Conservation (phyloP, 192 early-diverging fungal species). For the Coemansia biformis region DNA sequence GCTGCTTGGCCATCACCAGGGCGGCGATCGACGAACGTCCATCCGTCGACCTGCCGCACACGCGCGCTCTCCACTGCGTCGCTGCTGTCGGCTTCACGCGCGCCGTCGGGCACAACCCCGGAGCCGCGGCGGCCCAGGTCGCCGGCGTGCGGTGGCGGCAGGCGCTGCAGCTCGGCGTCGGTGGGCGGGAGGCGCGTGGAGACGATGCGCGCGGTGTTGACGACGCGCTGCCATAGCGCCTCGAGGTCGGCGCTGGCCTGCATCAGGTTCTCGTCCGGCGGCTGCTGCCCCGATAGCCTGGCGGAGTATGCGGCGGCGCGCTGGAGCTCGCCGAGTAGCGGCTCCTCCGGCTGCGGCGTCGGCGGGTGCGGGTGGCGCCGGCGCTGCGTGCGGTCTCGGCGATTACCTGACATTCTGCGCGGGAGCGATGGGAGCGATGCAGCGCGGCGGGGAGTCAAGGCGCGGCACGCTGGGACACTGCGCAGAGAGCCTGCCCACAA, state of each 20-base stretch:
- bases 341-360: too few species aligned
- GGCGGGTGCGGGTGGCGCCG: too few species aligned
- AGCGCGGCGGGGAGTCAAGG: too few species aligned
- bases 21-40: constrained; percentile 27
- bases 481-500: too few species aligned
- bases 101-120: too few species aligned
- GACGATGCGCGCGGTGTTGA: constrained; percentile 3
- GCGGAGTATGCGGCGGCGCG: too few species aligned
- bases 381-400: not conserved
- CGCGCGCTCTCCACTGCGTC: not conserved
- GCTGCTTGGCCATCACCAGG: constrained; percentile 5
- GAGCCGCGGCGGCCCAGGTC: too few species aligned
- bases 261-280: constrained; percentile 1
- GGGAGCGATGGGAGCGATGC: too few species aligned
- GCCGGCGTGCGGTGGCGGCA: not conserved
- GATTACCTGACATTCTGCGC: constrained; percentile 17
- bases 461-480: too few species aligned
- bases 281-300: not conserved
- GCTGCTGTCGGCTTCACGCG: not conserved
- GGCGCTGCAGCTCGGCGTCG: not conserved
- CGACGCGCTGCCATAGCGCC: constrained; percentile 16
- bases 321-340: too few species aligned
- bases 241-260: constrained; percentile 11
- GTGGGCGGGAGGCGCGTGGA: too few species aligned
- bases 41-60: constrained; percentile 14